Percentiles rank a stretch among this genome's conserved stretches.
These are phyloP conservation scores for Mucor irregularis DNA, from an alignment of 371 early-diverging fungal species.

Conservation along the genomic window DNA sequence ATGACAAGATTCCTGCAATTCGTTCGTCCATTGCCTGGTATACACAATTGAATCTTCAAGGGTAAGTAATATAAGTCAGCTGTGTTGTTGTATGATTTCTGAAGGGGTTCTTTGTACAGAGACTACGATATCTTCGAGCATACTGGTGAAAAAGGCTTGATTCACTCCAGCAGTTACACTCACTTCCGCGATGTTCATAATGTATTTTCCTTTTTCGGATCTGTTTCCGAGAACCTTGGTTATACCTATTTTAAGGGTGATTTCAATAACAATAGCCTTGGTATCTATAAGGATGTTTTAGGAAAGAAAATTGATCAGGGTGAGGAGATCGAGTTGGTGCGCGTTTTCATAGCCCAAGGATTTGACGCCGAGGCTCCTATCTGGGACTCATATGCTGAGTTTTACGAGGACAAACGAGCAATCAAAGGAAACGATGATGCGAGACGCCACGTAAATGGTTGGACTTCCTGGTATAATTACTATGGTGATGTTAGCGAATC, in stretches of 20 bases:
- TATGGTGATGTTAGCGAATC: slow-evolving; percentile 58
- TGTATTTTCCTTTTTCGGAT: slow-evolving; percentile 49
- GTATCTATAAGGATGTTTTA: slow-evolving; percentile 50
- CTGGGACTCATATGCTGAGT: slow-evolving; percentile 52
- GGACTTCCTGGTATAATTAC: slow-evolving; percentile 65
- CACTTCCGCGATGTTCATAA: slow-evolving; percentile 50
- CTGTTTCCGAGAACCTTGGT: slow-evolving; percentile 52
- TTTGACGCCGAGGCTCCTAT: slow-evolving; percentile 33
- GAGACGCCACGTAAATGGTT: slow-evolving; percentile 50
- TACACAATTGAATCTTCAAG: slow-evolving; percentile 50
- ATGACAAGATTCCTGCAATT: slow-evolving; percentile 38
- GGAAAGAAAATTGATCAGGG: slow-evolving; percentile 30
- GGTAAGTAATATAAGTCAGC: slow-evolving; percentile 34
- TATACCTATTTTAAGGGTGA: slow-evolving; percentile 61
- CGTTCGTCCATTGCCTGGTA: slow-evolving; percentile 38
- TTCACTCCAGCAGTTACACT: slow-evolving; percentile 59
- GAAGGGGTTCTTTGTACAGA: slow-evolving; percentile 28
- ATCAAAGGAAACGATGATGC: slow-evolving; percentile 28
- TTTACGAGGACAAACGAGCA: slow-evolving; percentile 34
- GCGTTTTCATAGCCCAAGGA: slow-evolving; percentile 37
- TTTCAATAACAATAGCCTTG: slow-evolving; percentile 36
- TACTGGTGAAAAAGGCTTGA: slow-evolving; percentile 49
- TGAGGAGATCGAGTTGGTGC: slow-evolving; percentile 30
- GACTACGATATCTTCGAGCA: slow-evolving; percentile 59
- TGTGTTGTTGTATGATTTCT: not conserved